Conservation (phyloP, 768 basidiomycete species). For the Mycena capillaripes region DNA sequence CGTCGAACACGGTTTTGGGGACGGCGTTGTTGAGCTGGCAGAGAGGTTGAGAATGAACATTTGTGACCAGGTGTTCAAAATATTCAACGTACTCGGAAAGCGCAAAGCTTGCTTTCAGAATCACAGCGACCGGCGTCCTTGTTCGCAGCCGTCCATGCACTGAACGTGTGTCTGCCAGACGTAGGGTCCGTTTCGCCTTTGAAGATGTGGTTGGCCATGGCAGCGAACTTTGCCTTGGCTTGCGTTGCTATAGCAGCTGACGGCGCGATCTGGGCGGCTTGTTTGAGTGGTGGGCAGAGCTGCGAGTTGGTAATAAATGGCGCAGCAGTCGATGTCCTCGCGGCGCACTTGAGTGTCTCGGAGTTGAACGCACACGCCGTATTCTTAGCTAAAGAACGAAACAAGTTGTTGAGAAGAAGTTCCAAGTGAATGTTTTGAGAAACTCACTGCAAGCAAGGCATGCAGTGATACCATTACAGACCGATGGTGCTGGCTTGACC, state of each 20-base stretch:
- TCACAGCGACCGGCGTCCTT: slow-evolving; percentile 19
- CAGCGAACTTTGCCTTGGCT: neutral
- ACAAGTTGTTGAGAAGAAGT: slow-evolving; percentile 2
- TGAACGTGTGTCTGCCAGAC: neutral
- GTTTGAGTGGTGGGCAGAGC: slow-evolving; percentile 21
- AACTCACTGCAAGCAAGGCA: slow-evolving; percentile 20
- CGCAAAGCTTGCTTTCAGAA: slow-evolving; percentile 19
- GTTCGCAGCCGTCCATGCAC: slow-evolving; percentile 4
- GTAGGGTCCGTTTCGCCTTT: slow-evolving; percentile 12
- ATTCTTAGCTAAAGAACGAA: slow-evolving; percentile 17
- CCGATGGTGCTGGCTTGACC: neutral
- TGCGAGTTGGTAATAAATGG: slow-evolving; percentile 10
- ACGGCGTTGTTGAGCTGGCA: neutral
- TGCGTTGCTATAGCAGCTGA: neutral
- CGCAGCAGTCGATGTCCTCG: slow-evolving; percentile 1
- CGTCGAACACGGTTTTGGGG: slow-evolving; percentile 20
- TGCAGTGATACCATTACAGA: slow-evolving; percentile 18
- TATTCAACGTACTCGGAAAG: slow-evolving; percentile 13
- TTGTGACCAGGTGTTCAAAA: neutral
- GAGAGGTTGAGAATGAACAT: slow-evolving; percentile 5
- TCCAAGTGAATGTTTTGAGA: slow-evolving; percentile 11
- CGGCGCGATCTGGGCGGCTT: slow-evolving; percentile 15
- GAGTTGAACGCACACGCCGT: slow-evolving; percentile 17
- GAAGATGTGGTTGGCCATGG: slow-evolving; percentile 8
- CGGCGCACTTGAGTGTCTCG: slow-evolving; percentile 11